Base-by-base conservation (phyloP, 75 land plant genomes). In the Pinus taeda region DNA sequence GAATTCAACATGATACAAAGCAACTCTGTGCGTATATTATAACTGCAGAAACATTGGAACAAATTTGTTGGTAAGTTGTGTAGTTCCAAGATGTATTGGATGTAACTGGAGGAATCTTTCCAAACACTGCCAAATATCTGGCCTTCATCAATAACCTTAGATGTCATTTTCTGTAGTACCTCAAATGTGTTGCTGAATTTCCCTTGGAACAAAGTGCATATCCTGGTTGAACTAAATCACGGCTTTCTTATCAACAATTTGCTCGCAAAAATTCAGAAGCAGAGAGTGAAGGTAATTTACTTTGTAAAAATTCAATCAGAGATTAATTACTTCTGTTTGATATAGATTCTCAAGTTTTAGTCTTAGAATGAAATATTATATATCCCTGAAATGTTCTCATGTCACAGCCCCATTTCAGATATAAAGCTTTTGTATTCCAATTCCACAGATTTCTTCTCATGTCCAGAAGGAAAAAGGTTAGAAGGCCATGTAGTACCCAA, bases 391-490 rank as follows among this genome's bases (percentile, higher is more conserved):
- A 69, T 18, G n/a, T 20, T 39, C 42, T 69, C 22, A 20, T 3
- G 49, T 69, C 71, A 42, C 71, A 18, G 71, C 49, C 53, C 49
- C 49, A 69, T 69, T 45, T 39, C 49, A 69, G 71, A 39, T 45
- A 69, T 20, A 69, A 69, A 69, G 8, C 71, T 69, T 39, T 69
- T 53, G 29, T 69, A 69, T 69, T 69, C 71, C 42, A 21, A 39
- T 37, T 39, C 71, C 49, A n/a, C 71, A 15, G 20, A n/a, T 39
- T 69, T 39, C 45, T 69, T 69, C 22, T 20, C 22, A 69, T 69
- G 39, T 69, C 71, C 71, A 18, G 71, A 69, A 37, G 53, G 9
- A 69, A 39, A 42, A 69, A 69, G 72, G 72, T 13, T 42, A 69
- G 72, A 69, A 42, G 22, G 1, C 72, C 21, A 39, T 12, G 9